Base-by-base conservation (phyloP, 2,329 filamentous ascomycete genomes). In the Trichoderma asperellum region DNA sequence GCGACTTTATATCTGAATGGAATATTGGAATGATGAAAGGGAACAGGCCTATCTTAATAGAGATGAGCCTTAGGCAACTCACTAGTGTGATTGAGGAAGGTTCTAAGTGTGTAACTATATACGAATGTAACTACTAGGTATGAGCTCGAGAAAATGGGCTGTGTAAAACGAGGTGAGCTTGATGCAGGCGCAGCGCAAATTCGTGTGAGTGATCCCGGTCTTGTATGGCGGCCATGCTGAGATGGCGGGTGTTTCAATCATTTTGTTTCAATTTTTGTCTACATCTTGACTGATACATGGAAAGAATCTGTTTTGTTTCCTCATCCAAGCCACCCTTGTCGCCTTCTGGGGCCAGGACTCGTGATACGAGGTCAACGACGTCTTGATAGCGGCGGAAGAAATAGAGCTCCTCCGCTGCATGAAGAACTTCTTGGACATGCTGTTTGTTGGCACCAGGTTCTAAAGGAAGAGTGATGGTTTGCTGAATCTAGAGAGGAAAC, bases 351-450 rank as follows among this genome's bases (percentile, higher is more conserved):
- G 73, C 71, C 6, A 86, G 74, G 0, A 83, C 76, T 5, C 73
- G 71, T 2, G 73, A 68, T 6, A 83, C 76, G 56, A 88, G 81
- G 12, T 74, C 73, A n/a, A 80, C 77, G 2, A 82, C 85, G 66
- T 85, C 81, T 0, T 76, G 75, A 69, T 82, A 88, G 40, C 82
- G 77, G 6, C 80, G 77, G 72, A 84, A 84, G 75, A 86, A 88
- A 73, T 88, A 88, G 56, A 88, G 79, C 76, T 88, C 86, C 74
- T 88, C 86, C 8, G 86, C 83, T 0, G 86, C 86, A 73, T 88
- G 85, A 24, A 87, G 70, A 11, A 86, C 73, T n/a, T 84, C 81
- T 71, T 88, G 85, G 1, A 81, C 78, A 40, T 83, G 79, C 53
- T 81, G 81, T 73, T 88, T 88, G 37, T 79, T 77, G 4, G 81